Percentiles rank a stretch among this genome's conserved stretches.
Conservation (phyloP, 2,329 filamentous ascomycete genomes). For the Monilinia polystroma region DNA sequence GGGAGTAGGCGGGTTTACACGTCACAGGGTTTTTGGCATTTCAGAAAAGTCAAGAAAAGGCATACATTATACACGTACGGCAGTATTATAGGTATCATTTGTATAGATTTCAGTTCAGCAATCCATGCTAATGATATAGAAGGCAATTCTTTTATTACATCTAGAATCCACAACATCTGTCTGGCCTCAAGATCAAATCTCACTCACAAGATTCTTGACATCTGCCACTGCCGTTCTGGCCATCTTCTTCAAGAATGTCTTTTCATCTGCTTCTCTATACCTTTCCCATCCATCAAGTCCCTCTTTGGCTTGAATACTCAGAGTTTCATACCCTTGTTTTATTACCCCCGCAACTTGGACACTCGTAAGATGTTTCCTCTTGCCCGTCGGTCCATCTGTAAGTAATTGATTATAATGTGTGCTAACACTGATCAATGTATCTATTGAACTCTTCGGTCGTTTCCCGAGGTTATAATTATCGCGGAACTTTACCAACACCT, state of each 20-base stretch:
- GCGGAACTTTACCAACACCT: slow-evolving; percentile 77
- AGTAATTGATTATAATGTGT: slow-evolving; percentile 86
- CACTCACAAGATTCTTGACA: slow-evolving; percentile 47
- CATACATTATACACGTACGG: no score
- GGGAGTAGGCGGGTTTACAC: no score
- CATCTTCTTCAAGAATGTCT: slow-evolving; percentile 81
- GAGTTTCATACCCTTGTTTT: slow-evolving; percentile 92
- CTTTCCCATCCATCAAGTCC: slow-evolving; percentile 82
- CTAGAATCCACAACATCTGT: neutral
- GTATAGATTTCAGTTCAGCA: neutral
- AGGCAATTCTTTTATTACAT: neutral
- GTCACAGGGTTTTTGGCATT: no score
- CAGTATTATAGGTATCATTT: no score
- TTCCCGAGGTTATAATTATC: slow-evolving; percentile 66
- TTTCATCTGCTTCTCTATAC: slow-evolving; percentile 84
- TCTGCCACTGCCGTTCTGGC: slow-evolving; percentile 76
- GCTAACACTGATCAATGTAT: slow-evolving; percentile 78
- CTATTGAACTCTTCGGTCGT: slow-evolving; percentile 68
- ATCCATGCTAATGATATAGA: neutral
- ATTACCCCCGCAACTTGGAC: slow-evolving; percentile 86
- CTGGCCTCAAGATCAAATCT: slow-evolving; percentile 25
- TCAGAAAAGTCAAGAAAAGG: no score
- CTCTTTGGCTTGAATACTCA: slow-evolving; percentile 87
- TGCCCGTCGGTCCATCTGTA: slow-evolving; percentile 52
- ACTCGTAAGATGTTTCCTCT: slow-evolving; percentile 70